phyloP scores from a whole-genome alignment of 106 monocot species.

The Posidonia australis region DNA sequence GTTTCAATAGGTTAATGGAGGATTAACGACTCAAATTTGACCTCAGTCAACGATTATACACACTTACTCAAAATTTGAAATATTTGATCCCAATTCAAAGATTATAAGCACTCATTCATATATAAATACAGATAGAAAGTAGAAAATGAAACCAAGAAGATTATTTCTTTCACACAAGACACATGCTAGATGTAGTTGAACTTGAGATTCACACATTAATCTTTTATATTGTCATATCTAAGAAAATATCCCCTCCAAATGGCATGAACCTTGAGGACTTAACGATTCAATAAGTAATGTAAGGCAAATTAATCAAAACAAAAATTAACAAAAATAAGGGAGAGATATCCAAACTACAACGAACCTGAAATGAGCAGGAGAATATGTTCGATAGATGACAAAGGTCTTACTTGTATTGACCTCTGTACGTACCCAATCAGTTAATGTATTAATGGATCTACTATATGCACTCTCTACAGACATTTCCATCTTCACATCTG shows the following conservation, averaged over 20 bases:
- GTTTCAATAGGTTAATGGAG: no score
- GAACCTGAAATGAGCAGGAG: conserved; percentile 27
- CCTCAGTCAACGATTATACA: no score
- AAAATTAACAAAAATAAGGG: background rate
- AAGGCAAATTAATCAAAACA: background rate
- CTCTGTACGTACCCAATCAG: conserved; percentile 7
- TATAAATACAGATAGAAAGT: background rate
- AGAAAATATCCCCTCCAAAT: no score
- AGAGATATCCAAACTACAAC: background rate
- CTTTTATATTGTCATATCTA: no score
- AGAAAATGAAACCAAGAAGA: background rate
- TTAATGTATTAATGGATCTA: conserved; percentile 14
- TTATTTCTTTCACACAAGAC: background rate
- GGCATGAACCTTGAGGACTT: no score
- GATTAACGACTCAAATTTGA: no score
- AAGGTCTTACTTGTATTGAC: conserved; percentile 19
- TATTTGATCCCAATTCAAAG: background rate
- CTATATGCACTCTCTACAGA: conserved; percentile 16
- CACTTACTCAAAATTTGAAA: no score
- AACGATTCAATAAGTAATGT: no score
- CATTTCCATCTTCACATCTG: conserved; percentile 17
- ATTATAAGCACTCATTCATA: no score
- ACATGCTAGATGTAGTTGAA: background rate
- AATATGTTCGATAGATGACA: conserved; percentile 15
- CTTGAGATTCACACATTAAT: no score